Conservation (phyloP, 352 stramenopile genomes). For the Phytophthora gonapodyides region DNA sequence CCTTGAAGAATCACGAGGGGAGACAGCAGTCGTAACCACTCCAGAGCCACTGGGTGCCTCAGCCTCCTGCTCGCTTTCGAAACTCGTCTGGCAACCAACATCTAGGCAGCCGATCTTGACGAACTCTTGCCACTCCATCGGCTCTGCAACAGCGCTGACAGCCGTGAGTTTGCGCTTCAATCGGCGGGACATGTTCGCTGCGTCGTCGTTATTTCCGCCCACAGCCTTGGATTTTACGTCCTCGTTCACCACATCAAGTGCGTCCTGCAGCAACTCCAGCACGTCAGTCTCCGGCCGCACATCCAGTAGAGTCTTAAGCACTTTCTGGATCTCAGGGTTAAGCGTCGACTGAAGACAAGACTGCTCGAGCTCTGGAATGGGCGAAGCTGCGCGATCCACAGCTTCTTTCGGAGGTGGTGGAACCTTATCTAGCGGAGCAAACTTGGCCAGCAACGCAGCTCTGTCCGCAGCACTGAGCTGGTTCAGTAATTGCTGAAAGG, state of each 20-base stretch:
- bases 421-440: conserved; percentile 14
- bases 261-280: conserved; percentile 41
- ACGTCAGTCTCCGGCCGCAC: conserved; percentile 45
- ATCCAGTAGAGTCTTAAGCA: conserved; percentile 45
- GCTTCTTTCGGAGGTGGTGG: background rate
- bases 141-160: conserved; percentile 55
- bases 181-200: conserved; percentile 17
- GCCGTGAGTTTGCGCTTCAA: conserved; percentile 56
- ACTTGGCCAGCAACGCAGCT: conserved; percentile 35
- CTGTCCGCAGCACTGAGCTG: conserved; percentile 35
- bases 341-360: background rate
- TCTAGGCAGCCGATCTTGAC: conserved; percentile 55
- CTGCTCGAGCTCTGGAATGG: conserved; percentile 32
- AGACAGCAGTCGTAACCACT: background rate
- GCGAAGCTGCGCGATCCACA: conserved; percentile 42
- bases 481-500: conserved; percentile 31
- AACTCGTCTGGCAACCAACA: conserved; percentile 54
- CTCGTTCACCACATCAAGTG: conserved; percentile 5
- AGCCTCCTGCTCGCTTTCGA: conserved; percentile 28
- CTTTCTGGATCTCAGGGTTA: conserved; percentile 33
- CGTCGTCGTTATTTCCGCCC: conserved; percentile 1
- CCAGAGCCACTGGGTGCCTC: conserved; percentile 2
- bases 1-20: conserved; percentile 7
- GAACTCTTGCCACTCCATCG: conserved; percentile 70
- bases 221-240: background rate